Evolutionary conservation across 345 rosid species (phyloP).

Genomic region (Populus nigra): DNA sequence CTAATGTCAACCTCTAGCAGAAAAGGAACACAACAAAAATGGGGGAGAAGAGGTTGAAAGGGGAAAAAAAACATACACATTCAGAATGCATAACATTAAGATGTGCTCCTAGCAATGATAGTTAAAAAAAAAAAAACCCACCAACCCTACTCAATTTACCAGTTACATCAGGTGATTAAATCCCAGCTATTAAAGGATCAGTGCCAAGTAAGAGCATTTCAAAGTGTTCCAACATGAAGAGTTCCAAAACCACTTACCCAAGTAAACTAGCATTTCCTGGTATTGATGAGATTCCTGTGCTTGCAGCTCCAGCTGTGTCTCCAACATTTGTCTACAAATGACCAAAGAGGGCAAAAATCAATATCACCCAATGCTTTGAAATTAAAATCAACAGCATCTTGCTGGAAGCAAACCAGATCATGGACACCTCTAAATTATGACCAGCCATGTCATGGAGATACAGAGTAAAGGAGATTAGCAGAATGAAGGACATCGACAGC

Average conservation of each 20-base stretch:
- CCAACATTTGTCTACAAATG: constrained; percentile 51
- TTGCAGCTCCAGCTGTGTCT: constrained; percentile 46
- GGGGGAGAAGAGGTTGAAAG: not conserved
- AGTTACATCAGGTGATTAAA: not conserved
- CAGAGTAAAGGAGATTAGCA: not conserved
- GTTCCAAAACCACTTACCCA: constrained; percentile 53
- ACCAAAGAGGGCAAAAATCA: constrained; percentile 18
- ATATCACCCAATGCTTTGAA: not conserved
- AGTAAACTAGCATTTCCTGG: constrained; percentile 88
- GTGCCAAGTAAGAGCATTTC: not conserved
- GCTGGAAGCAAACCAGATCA: not conserved
- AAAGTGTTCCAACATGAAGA: not conserved
- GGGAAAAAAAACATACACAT: not conserved
- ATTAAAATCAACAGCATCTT: not conserved
- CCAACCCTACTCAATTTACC: not conserved
- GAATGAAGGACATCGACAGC: not conserved
- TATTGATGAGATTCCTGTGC: constrained; percentile 59
- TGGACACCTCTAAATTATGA: not conserved
- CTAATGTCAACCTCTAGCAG: not conserved
- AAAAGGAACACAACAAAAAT: no score
- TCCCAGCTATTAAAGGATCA: not conserved
- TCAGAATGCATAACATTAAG: not conserved
- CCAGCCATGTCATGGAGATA: not conserved
- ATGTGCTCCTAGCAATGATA: not conserved
- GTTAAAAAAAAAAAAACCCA: not conserved